phyloP scores from a whole-genome alignment of 805 yeast species.

The Yarrowia sp. region DNA sequence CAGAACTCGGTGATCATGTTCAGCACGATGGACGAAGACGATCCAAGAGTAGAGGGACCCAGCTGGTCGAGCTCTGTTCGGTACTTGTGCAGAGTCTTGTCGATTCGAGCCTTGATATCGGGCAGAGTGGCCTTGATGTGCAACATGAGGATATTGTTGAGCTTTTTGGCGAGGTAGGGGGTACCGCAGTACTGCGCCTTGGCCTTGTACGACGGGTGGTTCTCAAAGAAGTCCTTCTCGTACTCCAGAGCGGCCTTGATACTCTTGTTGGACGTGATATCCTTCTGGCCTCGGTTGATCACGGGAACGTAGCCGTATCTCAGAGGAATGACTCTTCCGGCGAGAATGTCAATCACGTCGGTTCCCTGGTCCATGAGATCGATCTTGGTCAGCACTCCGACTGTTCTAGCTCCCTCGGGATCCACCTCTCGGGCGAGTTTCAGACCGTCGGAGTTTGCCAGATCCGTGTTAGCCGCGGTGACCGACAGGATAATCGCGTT shows the following conservation, averaged over 20 bases:
- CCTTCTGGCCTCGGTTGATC: slow-evolving; percentile 95
- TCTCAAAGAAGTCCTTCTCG: slow-evolving; percentile 82
- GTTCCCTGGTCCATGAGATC: slow-evolving; percentile 99
- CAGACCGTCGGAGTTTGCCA: slow-evolving; percentile 96
- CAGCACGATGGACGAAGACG: slow-evolving; percentile 84
- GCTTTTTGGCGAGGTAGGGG: slow-evolving; percentile 92
- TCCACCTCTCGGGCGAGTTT: slow-evolving; percentile 97
- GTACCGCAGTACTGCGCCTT: slow-evolving; percentile 98
- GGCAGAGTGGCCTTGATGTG: slow-evolving; percentile 91
- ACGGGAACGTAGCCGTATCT: slow-evolving; percentile 97
- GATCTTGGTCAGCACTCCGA: slow-evolving; percentile 95
- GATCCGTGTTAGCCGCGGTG: slow-evolving; percentile 94
- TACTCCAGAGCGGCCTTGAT: slow-evolving; percentile 85
- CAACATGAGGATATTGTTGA: slow-evolving; percentile 83
- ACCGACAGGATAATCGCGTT: slow-evolving; percentile 94
- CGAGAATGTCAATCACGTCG: slow-evolving; percentile 92
- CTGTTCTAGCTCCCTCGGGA: slow-evolving; percentile 93
- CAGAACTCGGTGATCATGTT: slow-evolving; percentile 91
- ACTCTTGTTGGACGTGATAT: slow-evolving; percentile 85
- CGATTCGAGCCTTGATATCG: slow-evolving; percentile 90
- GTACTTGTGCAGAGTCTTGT: slow-evolving; percentile 82
- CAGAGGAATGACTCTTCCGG: slow-evolving; percentile 94
- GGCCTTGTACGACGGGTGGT: slow-evolving; percentile 87
- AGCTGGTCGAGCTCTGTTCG: slow-evolving; percentile 75
- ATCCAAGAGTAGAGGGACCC: slow-evolving; percentile 70